Percentiles rank a stretch among this genome's conserved stretches.
phyloP scores from a whole-genome alignment of 371 early-diverging fungal species.

The Mucor lusitanicus region DNA sequence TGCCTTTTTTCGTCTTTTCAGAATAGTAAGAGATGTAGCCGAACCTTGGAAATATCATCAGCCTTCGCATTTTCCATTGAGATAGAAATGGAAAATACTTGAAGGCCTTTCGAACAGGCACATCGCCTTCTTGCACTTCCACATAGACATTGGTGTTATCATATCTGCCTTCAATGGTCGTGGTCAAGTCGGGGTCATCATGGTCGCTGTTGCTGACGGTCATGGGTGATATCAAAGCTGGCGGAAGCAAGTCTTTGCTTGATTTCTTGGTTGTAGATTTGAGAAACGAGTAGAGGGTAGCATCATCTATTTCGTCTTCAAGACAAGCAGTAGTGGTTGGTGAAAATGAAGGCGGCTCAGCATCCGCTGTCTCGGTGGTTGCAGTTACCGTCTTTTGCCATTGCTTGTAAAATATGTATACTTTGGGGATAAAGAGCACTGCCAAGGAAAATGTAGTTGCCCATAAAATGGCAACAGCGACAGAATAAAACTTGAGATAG shows the following conservation, averaged over 20 bases:
- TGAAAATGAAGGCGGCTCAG: not conserved
- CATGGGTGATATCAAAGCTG: not conserved
- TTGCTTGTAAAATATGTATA: conserved; percentile 33
- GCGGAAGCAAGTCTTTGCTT: not conserved
- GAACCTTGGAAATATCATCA: conserved; percentile 52
- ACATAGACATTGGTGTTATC: conserved; percentile 21
- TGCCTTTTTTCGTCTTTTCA: conserved; percentile 42
- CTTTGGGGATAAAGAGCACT: conserved; percentile 52
- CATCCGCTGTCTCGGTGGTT: not conserved
- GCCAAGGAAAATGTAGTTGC: conserved; percentile 54
- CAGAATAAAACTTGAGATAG: conserved; percentile 48
- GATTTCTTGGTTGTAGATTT: not conserved
- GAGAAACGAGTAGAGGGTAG: not conserved
- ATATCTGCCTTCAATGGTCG: not conserved
- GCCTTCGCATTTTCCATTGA: conserved; percentile 55
- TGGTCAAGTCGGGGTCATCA: not conserved
- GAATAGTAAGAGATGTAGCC: conserved; percentile 55
- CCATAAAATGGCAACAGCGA: conserved; percentile 48
- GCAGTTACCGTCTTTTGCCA: not conserved
- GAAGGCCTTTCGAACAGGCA: conserved; percentile 48
- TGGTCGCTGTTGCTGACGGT: too few relatives aligned
- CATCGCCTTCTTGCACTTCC: conserved; percentile 42
- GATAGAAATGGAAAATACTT: conserved; percentile 53
- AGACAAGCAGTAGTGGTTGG: not conserved
- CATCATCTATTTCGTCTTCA: not conserved